Evolutionary conservation across 2,329 filamentous ascomycete genomes (phyloP).

Genomic region (Ascochyta koolunga): DNA sequence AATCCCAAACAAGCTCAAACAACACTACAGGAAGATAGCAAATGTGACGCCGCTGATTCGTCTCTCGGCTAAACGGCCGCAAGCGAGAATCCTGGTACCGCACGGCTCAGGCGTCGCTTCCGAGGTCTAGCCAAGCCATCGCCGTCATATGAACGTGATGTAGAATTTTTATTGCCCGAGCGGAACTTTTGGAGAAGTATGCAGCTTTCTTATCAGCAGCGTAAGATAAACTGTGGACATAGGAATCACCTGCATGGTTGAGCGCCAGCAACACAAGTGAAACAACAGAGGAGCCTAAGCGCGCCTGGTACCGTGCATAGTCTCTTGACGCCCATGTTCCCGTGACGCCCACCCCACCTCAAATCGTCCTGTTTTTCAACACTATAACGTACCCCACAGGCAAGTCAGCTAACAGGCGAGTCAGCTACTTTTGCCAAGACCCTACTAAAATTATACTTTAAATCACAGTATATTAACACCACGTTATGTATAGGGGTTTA

Average conservation of each 20-base stretch:
- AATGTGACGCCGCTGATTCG: conserved; percentile 11
- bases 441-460: no score
- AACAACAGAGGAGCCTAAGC: not conserved
- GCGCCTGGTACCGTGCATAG: no score
- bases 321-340: no score
- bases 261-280: not conserved
- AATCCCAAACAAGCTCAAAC: conserved; percentile 15
- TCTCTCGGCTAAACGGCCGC: conserved; percentile 13
- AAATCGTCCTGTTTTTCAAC: no score
- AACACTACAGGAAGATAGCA: not conserved
- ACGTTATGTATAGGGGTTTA: no score
- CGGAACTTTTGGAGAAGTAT: not conserved
- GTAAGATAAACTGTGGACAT: not conserved
- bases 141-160: not conserved
- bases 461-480: no score
- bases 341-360: no score
- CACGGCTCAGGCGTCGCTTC: not conserved
- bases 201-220: not conserved
- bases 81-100: conserved; percentile 4
- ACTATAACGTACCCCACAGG: no score
- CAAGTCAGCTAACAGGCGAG: no score
- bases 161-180: not conserved
- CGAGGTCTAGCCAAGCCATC: not conserved
- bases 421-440: no score
- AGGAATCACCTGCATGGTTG: not conserved